Evolutionary conservation across 129 eudicot species (phyloP), one percentile per base, ranked within the genome.

Genomic region (Tanacetum coccineum): DNA sequence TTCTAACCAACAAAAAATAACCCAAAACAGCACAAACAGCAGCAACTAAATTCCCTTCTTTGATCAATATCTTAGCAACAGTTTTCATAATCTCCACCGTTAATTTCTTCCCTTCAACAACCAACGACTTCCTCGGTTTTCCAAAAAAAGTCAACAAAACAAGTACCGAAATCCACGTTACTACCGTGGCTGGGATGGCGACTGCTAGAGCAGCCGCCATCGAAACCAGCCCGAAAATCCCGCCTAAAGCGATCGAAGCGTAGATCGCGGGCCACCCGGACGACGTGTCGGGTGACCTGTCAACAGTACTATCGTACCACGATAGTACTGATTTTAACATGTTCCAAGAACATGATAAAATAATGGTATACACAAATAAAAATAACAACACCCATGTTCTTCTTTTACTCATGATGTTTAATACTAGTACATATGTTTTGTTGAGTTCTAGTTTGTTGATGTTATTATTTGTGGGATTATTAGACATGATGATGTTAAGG

Each of bases 1-100:
- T 84, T 76, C 87, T 80, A 52, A 90, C 75, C 22, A 90, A 81
- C 13, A 79, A 76, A 75, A 90, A 81, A 46, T 87, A 90, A 0
- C 90, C 97, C 74, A 90, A 73, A 74, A 90, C 86, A 74, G 97
- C 97, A 81, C 95, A 90, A 79, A 87, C 77, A 28, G 92, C 95
- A 25, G 97, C 97, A 61, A 90, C 95, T 69, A 84, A 53, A 83
- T 90, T 90, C 70, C 97, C 97, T 83, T 90, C 97, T 67, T 77
- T 87, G 61, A 90, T 85, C 90, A 90, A 79, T 22, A 84, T 82
- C 84, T 67, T 90, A 0, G 58, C 82, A 67, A 85, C 92, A 66
- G 78, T 79, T 70, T 85, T 77, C 13, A 54, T 62, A 42, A 90
- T 85, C 89, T 91, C 96, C 60, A 56, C 80, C 83, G 96, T 91